These are phyloP conservation scores for Phaeosphaeria sp. DNA, from an alignment of 2,329 filamentous ascomycete genomes.

Conservation along the genomic window DNA sequence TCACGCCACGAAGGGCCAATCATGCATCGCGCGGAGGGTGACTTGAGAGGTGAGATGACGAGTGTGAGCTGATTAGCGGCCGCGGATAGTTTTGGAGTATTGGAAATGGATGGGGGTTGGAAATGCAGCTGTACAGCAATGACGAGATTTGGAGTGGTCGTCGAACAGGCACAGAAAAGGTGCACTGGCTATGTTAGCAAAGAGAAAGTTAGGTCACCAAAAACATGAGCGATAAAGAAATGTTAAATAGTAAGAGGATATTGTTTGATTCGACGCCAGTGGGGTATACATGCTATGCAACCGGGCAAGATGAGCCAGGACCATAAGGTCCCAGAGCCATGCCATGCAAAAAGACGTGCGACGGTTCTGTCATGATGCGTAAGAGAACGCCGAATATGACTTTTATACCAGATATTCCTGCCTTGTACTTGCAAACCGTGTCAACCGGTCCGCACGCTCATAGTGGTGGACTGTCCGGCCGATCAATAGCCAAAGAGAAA, in stretches of 20 bases:
- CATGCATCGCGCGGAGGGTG: background rate
- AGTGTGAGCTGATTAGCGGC: background rate
- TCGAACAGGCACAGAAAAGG: no score
- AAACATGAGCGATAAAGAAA: background rate
- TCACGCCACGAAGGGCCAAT: background rate
- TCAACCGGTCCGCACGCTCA: background rate
- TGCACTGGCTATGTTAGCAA: no score
- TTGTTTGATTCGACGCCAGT: background rate
- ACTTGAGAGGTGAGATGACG: background rate
- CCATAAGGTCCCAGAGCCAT: background rate
- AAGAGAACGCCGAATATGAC: background rate
- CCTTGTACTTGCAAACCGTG: background rate
- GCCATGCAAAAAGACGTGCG: background rate
- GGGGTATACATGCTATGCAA: background rate
- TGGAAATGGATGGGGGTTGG: no score
- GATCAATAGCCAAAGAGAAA: slow-evolving; percentile 29
- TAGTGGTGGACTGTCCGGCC: slow-evolving; percentile 31
- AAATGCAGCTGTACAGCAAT: background rate
- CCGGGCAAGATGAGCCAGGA: background rate
- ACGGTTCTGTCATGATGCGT: background rate
- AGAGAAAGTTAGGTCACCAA: background rate
- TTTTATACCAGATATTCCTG: background rate
- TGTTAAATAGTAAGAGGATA: background rate
- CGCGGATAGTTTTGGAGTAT: background rate
- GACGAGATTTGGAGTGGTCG: no score